Evolutionary conservation across 2,329 filamentous ascomycete species (phyloP), one percentile per base, ranked within the genome.

Genomic region (Claviceps humidiphila): DNA sequence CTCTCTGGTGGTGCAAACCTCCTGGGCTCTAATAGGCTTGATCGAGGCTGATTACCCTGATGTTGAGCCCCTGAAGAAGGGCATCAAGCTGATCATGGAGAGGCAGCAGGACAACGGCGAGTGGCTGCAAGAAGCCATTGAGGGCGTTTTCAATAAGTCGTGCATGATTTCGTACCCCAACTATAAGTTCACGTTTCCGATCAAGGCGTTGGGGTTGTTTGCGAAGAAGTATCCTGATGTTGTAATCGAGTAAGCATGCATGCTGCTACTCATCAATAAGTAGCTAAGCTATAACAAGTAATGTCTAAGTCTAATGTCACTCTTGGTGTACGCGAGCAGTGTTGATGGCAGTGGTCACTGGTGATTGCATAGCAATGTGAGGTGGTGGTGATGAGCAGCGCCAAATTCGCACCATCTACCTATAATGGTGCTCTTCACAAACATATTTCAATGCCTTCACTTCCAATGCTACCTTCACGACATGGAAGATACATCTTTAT

Each of bases 131-230:
- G 93, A 97, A 68, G 84, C 86, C 1, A 97, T 98, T 60, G 93
- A 98, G 67, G 93, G 93, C 2, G 93, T 98, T 11, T 98, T 98
- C 71, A 98, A 98, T 71, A 95, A 96, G 74, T 93, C 84, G 62
- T 97, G 91, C 75, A 97, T 96, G 89, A 98, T 98, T 58, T 93
- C 89, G 0, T 98, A 98, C 64, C 91, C 91, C 44, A 98, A 98
- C 74, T 98, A 98, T 75, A 98, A 97, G 73, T 93, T 95, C 66
- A 87, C 85, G 54, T 98, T 96, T 69, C 84, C 91, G 1, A 86
- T 97, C 65, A 95, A 94, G 71, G 93, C 93, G 2, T 68, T 98
- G 57, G 93, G 93, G 5, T 85, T 96, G 80, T 98, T 89, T 74
- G 81, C 85, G 4, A 77, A 73, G 60, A 80, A 75, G 57, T 90